These are phyloP conservation scores for Aspergillus sp. DNA, from an alignment of 2,329 filamentous ascomycete species.

Conservation along the genomic window DNA sequence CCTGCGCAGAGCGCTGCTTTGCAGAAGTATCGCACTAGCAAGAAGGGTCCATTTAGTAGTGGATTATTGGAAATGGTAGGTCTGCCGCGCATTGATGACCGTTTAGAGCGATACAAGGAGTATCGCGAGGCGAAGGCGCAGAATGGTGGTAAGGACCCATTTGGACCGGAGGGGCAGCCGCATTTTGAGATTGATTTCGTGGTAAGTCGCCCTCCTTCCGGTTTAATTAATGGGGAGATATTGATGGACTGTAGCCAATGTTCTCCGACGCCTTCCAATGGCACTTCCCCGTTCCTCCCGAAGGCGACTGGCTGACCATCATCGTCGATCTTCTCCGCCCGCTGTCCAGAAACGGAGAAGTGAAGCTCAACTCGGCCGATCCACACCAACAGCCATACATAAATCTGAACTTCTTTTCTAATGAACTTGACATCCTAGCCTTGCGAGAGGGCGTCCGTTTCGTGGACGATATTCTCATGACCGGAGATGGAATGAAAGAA, in stretches of 20 bases:
- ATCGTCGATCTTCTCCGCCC: conserved; percentile 5
- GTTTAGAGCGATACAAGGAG: conserved; percentile 1
- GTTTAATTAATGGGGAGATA: no score
- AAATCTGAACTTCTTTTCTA: conserved; percentile 4
- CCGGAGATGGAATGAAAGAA: conserved; percentile 1
- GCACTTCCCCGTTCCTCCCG: conserved; percentile 1
- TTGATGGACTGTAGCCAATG: neutral
- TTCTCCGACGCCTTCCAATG: conserved; percentile 5
- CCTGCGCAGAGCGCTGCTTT: neutral
- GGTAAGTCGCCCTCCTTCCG: neutral
- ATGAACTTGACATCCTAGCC: conserved; percentile 3
- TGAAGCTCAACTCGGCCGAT: conserved; percentile 3
- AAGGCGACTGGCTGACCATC: conserved; percentile 4
- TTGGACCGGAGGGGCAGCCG: conserved; percentile 1
- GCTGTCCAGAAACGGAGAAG: conserved; percentile 1
- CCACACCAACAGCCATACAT: conserved; percentile 1
- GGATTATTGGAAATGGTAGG: neutral
- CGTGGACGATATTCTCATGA: conserved; percentile 1
- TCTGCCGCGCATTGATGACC: neutral
- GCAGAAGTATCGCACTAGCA: conserved; percentile 2
- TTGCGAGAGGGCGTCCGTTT: neutral
- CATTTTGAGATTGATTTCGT: conserved; percentile 7
- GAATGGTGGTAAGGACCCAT: conserved; percentile 1
- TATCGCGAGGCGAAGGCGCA: conserved; percentile 4
- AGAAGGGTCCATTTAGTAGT: neutral